These are phyloP conservation scores for Aspergillus affinis DNA, from an alignment of 495 filamentous ascomycete genomes.

Conservation along the genomic window DNA sequence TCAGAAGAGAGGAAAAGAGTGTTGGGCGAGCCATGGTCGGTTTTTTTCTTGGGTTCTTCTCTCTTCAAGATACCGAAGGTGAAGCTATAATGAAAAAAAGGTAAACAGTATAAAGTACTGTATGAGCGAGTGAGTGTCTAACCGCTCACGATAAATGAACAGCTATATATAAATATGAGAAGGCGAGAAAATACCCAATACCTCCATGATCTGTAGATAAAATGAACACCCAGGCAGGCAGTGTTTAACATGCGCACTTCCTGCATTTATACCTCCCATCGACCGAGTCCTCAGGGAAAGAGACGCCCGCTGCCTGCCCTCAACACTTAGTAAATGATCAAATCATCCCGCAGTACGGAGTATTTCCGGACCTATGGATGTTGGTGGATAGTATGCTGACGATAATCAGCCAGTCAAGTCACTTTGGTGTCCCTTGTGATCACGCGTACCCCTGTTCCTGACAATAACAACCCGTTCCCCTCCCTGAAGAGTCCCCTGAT, in stretches of 20 bases:
- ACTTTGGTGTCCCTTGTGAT: background rate
- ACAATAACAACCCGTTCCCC: no score
- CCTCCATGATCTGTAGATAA: background rate
- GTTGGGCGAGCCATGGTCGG: constrained; percentile 6
- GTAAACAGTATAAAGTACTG: no score
- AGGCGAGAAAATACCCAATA: no score
- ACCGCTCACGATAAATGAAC: no score
- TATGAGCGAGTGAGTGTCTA: no score
- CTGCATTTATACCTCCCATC: constrained; percentile 15
- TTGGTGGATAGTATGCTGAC: background rate
- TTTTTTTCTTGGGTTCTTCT: no score
- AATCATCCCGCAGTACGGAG: background rate
- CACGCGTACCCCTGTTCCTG: no score
- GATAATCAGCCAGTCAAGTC: constrained; percentile 2
- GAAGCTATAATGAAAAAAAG: background rate
- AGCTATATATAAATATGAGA: background rate
- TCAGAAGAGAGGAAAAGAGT: background rate
- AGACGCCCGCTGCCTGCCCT: background rate
- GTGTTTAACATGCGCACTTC: background rate
- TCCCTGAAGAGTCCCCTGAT: no score
- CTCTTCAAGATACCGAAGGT: background rate
- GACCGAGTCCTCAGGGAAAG: background rate
- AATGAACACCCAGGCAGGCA: background rate
- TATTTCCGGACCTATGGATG: background rate
- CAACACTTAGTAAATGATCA: constrained; percentile 1